Base-by-base conservation (phyloP, 768 basidiomycete genomes). In the Mycena maculata region DNA sequence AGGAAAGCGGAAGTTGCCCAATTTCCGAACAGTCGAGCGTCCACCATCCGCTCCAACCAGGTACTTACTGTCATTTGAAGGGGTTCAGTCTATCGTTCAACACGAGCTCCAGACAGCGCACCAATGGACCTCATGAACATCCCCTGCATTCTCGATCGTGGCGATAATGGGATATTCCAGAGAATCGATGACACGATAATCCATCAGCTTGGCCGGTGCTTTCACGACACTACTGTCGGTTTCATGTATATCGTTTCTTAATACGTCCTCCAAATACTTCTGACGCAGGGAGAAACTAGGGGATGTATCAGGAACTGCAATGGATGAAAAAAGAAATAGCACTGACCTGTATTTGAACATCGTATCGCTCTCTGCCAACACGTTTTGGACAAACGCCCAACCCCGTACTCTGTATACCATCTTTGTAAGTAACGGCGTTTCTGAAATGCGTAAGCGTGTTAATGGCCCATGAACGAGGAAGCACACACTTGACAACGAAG, bases 11-110 rank as follows among this genome's bases (percentile, higher is more conserved):
- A 71, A 67, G 11, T 63, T 50, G 22, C 62, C 71, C 42, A 70
- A 54, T 44, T 47, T 52, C 15, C 71, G 69, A 18, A 72, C 69
- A 20, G 55, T 59, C 3, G 71, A 72, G 39, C 58, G 61, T 12
- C 65, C 66, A 27, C 71, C 71, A 31, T 64, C 67, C 16, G 61
- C 60, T 13, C 61, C 62, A 20, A 68, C 28, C 4, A 68, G 49
- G 33, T 64, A 64, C 33, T 68, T 68, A 45, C 62, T n/a, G n/a
- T n/a, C n/a, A n/a, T n/a, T n/a, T n/a, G n/a, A n/a, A n/a, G n/a
- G n/a, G n/a, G n/a, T n/a, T n/a, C n/a, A n/a, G n/a, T n/a, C n/a
- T n/a, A n/a, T n/a, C n/a, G n/a, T n/a, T n/a, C n/a, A n/a, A n/a
- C n/a, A n/a, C n/a, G n/a, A n/a, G n/a, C n/a, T n/a, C n/a, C n/a